These are phyloP conservation scores for Blastocladiella emersonii DNA, from an alignment of 371 early-diverging fungal genomes.

Conservation along the genomic window DNA sequence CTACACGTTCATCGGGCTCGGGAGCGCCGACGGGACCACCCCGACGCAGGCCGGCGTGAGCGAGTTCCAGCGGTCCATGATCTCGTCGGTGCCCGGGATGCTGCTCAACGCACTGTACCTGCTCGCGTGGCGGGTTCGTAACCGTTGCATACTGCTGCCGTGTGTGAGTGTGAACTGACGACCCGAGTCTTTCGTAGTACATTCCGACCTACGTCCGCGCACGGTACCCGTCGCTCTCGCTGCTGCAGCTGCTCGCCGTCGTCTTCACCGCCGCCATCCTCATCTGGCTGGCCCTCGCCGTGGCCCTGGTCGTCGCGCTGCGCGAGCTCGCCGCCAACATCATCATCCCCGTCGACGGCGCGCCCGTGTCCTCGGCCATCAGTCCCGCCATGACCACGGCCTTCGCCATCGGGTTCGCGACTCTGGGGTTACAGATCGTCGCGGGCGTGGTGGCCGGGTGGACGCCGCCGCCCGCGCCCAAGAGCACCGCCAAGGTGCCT, in stretches of 20 bases:
- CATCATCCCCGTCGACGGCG: no score
- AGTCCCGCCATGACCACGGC: neutral
- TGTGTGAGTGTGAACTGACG: no score
- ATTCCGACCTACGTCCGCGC: neutral
- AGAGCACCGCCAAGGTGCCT: neutral
- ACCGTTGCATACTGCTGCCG: no score
- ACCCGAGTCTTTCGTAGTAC: neutral
- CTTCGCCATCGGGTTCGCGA: neutral
- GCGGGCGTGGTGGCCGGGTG: neutral
- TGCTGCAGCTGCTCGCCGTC: neutral
- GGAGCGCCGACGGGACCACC: neutral
- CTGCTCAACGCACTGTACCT: neutral
- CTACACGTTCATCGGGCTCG: neutral
- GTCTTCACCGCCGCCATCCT: neutral
- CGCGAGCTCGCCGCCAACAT: neutral
- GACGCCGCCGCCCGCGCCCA: neutral
- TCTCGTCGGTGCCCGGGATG: neutral
- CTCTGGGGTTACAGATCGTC: neutral
- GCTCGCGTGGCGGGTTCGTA: neutral
- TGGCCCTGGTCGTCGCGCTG: neutral
- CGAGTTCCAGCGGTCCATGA: slow-evolving; percentile 1
- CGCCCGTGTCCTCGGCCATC: no score
- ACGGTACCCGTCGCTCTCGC: neutral
- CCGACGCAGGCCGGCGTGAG: neutral
- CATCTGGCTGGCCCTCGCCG: slow-evolving; percentile 3